Base-by-base conservation (phyloP, 2,329 filamentous ascomycete genomes). In the Botrytis elliptica region DNA sequence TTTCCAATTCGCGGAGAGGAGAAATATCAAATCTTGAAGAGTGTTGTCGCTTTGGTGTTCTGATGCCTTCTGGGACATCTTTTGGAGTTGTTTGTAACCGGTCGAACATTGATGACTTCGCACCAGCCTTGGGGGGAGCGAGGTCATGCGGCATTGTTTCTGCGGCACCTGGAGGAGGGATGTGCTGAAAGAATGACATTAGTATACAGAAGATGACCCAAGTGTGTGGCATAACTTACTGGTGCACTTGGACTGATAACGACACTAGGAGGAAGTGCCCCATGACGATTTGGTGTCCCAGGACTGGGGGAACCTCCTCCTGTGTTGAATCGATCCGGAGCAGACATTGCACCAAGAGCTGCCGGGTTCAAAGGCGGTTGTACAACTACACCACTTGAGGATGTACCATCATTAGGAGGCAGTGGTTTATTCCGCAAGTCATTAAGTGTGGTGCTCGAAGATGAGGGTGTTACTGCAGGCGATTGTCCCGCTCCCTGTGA, bases 101-200 rank as follows among this genome's bases (percentile, higher is more conserved):
- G 82, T 97, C 93, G 83, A 94, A 97, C 79, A 97, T 90, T 79
- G 94, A 85, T 33, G 94, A 96, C 86, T 98, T 98, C 81, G 92
- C 89, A 72, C 94, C 94, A 62, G 93, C 91, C 84, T 98, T 97
- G 29, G 96, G 96, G 71, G 96, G 96, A 44, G 94, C 94, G 74
- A 99, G 90, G 82, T 99, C 96, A 81, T 97, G 94, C 70, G 96
- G 96, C 95, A 99, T 98, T 9, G 95, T 98, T 85, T 99, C 96
- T 77, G 95, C 92, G 74, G 95, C 92, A 78, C 96, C 96, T 66
- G 96, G 96, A 75, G 94, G 94, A 69, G 96, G 95, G 63, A 96
- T 86, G 84, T 99, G 96, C 94, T 96, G 72, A 72, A 33, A 64
- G 36, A 18, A 68, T 38, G 55, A 67, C 16, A 38, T 75, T 73